Base-by-base conservation (phyloP, 352 stramenopile genomes). In the Pythium sp. region DNA sequence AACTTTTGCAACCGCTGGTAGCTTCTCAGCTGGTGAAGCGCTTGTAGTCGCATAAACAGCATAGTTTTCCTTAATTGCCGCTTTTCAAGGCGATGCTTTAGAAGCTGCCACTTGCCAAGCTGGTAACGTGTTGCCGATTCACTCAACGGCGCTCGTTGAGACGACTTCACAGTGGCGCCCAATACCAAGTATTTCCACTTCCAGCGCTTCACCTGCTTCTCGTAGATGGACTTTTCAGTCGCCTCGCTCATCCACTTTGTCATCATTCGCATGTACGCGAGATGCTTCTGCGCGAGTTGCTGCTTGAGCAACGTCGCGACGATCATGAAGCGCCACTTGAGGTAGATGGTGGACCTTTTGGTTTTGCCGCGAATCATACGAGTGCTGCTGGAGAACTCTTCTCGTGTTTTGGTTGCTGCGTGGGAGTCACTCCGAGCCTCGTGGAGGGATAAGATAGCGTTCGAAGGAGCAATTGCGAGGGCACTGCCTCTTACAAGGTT, bases 111-210 rank as follows among this genome's bases (percentile, higher is more conserved):
- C 9, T 58, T 47, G 34, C 51, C 43, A 51, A 51, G 57, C 58
- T 73, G 72, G 28, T 38, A 28, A 4, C 0, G n/a, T 2, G n/a
- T 28, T 24, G 12, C 5, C 8, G 14, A 41, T 20, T 2, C 18
- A 20, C 8, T 32, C 5, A 43, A 22, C 15, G 22, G 18, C 2
- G 12, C 15, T 62, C 55, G 53, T 24, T 20, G 15, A 41, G 6
- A 22, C 68, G 58, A 18, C n/a, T 43, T 15, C 20, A 2, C n/a
- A 30, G 68, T 47, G 14, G 72, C 62, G 22, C 57, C 68, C n/a
- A 67, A 38, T 46, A 63, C 65, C 22, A 81, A 72, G 28, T 54
- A 80, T 15, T 76, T 77, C 75, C 70, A 82, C 58, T 80, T 73
- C 70, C 67, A 78, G 2, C 53, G 68, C 30, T 70, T 72, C 28